Evolutionary conservation across 257 asterid genomes (phyloP).

Genomic region (Salvia rosmarinus): DNA sequence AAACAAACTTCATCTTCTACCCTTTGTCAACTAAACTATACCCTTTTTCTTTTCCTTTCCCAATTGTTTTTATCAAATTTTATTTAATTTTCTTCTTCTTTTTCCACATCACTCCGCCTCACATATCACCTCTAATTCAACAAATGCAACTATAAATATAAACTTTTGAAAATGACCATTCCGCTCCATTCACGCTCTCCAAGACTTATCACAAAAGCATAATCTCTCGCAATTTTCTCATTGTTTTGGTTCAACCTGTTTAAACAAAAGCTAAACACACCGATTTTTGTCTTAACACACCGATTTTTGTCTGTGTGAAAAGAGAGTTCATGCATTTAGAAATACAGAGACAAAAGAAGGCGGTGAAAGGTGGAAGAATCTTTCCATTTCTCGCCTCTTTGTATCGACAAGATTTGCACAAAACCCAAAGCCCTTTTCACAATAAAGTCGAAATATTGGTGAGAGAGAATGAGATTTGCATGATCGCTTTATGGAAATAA

Average conservation of each 20-base stretch:
- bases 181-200: not conserved
- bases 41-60: too few species aligned
- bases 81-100: too few species aligned
- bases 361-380: slow-evolving; percentile 35
- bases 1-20: too few species aligned
- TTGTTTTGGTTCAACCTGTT: slow-evolving; percentile 23
- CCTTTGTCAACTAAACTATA: too few species aligned
- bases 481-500: slow-evolving; percentile 25
- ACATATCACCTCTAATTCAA: too few species aligned
- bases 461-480: slow-evolving; percentile 12
- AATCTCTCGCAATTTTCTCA: slow-evolving; percentile 8
- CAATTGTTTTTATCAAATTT: too few species aligned
- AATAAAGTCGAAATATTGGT: slow-evolving; percentile 17
- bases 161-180: too few species aligned
- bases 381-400: slow-evolving; percentile 25
- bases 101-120: too few species aligned
- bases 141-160: too few species aligned
- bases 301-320: not conserved
- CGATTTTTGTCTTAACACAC: not conserved
- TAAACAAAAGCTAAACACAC: slow-evolving; percentile 18
- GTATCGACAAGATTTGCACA: slow-evolving; percentile 34
- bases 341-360: slow-evolving; percentile 16
- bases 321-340: slow-evolving; percentile 24
- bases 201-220: not conserved
- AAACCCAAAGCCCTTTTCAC: slow-evolving; percentile 40